phyloP scores from a whole-genome alignment of 345 rosid species.

The Dipteronia sinensis region DNA sequence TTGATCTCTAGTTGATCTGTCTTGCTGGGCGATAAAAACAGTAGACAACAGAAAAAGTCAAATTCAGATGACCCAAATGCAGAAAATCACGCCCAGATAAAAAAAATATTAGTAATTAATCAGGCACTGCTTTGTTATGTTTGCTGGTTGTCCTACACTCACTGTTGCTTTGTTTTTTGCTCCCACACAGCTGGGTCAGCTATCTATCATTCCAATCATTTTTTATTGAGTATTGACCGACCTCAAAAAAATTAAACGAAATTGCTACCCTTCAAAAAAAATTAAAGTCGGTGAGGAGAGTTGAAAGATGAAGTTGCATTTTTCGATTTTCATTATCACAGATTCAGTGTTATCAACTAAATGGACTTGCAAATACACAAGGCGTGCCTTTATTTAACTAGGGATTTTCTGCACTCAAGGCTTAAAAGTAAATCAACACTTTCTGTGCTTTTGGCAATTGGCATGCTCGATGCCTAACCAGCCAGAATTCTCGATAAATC shows the following conservation, averaged over 20 bases:
- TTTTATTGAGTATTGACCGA: not conserved
- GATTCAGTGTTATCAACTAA: too few relatives aligned
- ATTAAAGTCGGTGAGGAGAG: too few relatives aligned
- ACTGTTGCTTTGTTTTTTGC: not conserved
- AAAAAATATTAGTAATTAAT: not conserved
- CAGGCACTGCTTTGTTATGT: conserved; percentile 7
- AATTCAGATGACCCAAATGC: not conserved
- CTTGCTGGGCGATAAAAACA: not conserved
- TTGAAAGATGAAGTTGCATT: too few relatives aligned
- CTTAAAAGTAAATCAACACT: too few relatives aligned
- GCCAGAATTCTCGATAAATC: too few relatives aligned
- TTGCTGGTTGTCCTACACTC: conserved; percentile 2
- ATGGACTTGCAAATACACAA: too few relatives aligned
- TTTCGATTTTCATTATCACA: too few relatives aligned
- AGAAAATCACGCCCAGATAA: conserved; percentile 3
- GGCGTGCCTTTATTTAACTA: too few relatives aligned
- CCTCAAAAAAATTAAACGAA: not conserved
- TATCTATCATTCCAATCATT: not conserved
- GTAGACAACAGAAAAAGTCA: not conserved
- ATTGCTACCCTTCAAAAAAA: too few relatives aligned
- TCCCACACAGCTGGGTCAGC: not conserved
- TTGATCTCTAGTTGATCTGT: not conserved
- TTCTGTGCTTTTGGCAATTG: too few relatives aligned
- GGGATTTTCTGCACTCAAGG: too few relatives aligned
- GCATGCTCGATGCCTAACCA: too few relatives aligned